Evolutionary conservation across 202 grass and related monocot species (phyloP).

Genomic region (Elaeis oleifera): DNA sequence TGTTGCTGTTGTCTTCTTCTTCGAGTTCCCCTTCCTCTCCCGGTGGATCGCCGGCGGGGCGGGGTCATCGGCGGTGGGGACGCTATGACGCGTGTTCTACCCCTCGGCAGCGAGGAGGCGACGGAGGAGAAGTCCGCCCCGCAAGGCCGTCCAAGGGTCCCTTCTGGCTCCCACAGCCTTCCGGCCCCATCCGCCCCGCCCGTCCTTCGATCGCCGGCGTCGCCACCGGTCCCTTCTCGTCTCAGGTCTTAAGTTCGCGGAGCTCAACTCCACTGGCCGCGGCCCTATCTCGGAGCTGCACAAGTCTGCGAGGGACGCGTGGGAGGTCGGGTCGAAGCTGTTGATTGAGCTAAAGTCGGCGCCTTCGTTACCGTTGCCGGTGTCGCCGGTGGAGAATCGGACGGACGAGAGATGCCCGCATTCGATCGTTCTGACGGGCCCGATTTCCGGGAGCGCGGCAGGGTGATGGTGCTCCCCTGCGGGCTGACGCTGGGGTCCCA

Average conservation of each 20-base stretch:
- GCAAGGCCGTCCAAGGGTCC: slow-evolving; percentile 24
- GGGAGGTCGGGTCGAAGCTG: slow-evolving; percentile 8
- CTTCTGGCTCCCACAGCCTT: slow-evolving; percentile 14
- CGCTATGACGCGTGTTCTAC: slow-evolving; percentile 3
- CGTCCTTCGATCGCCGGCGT: background rate
- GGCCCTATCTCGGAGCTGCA: slow-evolving; percentile 1
- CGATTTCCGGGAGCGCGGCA: slow-evolving; percentile 8
- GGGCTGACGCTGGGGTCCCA: slow-evolving; percentile 61
- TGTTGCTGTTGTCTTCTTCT: slow-evolving; percentile 40
- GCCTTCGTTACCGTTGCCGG: slow-evolving; percentile 16
- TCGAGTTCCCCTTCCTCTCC: slow-evolving; percentile 49
- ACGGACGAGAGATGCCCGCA: slow-evolving; percentile 9
- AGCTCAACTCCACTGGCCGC: background rate
- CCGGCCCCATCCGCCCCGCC: background rate
- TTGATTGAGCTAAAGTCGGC: slow-evolving; percentile 14
- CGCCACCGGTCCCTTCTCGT: background rate
- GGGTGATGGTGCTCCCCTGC: slow-evolving; percentile 34
- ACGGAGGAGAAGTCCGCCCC: slow-evolving; percentile 17
- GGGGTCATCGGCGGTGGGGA: slow-evolving; percentile 1
- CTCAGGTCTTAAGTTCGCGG: background rate
- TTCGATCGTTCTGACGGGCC: slow-evolving; percentile 10
- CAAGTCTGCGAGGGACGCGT: slow-evolving; percentile 17
- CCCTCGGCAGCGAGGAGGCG: slow-evolving; percentile 19
- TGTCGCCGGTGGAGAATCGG: background rate
- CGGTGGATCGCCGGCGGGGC: background rate